Base-by-base conservation (phyloP, 257 asterid species). In the Nicotiana sylvestris region DNA sequence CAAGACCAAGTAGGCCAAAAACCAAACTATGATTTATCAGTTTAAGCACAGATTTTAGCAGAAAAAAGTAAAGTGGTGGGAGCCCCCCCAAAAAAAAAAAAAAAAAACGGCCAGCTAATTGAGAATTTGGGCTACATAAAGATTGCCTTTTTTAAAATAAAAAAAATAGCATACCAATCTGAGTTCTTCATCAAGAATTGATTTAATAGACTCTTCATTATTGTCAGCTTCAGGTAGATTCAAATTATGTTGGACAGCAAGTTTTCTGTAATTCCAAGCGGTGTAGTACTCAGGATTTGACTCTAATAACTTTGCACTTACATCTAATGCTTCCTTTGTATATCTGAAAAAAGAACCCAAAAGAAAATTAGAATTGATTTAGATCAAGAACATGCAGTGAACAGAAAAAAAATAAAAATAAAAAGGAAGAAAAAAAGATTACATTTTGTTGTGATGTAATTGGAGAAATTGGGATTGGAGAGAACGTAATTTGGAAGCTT, bases 251-350 rank as follows among this genome's bases (percentile, higher is more conserved):
- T 94, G 91, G 13, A 96, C 91, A 16, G 98, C 97, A 21, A 92
- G 91, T 86, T 93, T 94, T 83, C 99, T 88, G 83, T 91, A 94
- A 86, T 94, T 96, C 99, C 99, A 96, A 61, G 92, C 97, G 3
- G 98, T 93, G 55, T 92, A 90, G 68, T 89, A 91, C 91, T 96
- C 99, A 4, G 99, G 99, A 86, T 94, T 94, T 15, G 90, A 85
- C 87, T 89, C 97, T 56, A 94, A 83, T 57, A 96, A 90, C 89
- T 89, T 87, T 8, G 93, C 90, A 83, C 91, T 94, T 65, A 88
- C 85, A 67, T 94, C 97, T 33, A 93, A 60, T 2, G 97, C 98
- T 90, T 96, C 98, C 83, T 88, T 86, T 30, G 98, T 89, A 80
- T 90, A 96, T 78, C 99, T 96, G 91, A 69, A 33, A 33, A 33